These are phyloP conservation scores for Areca catechu DNA, from an alignment of 176 grass and related monocot species.

Conservation along the genomic window DNA sequence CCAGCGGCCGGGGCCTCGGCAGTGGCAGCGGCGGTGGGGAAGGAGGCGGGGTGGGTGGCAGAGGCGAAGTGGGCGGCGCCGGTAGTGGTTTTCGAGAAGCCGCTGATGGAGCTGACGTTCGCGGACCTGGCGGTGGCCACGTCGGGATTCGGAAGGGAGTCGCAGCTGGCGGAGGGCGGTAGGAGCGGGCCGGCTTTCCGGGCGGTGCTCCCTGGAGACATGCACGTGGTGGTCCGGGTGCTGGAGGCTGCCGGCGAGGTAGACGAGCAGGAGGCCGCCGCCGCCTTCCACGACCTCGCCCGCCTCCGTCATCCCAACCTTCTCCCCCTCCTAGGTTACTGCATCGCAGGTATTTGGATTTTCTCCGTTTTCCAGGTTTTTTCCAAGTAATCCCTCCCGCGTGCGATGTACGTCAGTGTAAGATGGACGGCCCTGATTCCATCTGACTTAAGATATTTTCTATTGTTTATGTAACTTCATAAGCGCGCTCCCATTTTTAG, in stretches of 20 bases:
- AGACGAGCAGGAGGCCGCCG: slow-evolving; percentile 2
- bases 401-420: background rate
- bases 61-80: slow-evolving; percentile 38
- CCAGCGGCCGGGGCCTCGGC: background rate
- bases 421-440: background rate
- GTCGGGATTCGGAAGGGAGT: slow-evolving; percentile 79
- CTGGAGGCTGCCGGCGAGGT: slow-evolving; percentile 25
- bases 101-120: slow-evolving; percentile 64
- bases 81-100: slow-evolving; percentile 71
- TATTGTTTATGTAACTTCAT: no score
- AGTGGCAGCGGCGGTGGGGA: slow-evolving; percentile 15
- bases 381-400: background rate
- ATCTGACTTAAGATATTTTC: no score
- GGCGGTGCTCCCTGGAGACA: slow-evolving; percentile 53
- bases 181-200: slow-evolving; percentile 61
- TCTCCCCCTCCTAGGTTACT: slow-evolving; percentile 83
- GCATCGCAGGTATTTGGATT: slow-evolving; percentile 45
- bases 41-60: slow-evolving; percentile 38
- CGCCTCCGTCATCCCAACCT: slow-evolving; percentile 68
- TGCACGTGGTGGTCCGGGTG: slow-evolving; percentile 71
- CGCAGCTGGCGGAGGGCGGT: slow-evolving; percentile 53
- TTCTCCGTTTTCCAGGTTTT: background rate
- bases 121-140: slow-evolving; percentile 66
- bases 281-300: slow-evolving; percentile 36
- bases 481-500: no score